Percentiles rank a stretch among this genome's conserved stretches.
phyloP scores from a whole-genome alignment of 441 rosid species.

The Erodium chrysanthum region DNA sequence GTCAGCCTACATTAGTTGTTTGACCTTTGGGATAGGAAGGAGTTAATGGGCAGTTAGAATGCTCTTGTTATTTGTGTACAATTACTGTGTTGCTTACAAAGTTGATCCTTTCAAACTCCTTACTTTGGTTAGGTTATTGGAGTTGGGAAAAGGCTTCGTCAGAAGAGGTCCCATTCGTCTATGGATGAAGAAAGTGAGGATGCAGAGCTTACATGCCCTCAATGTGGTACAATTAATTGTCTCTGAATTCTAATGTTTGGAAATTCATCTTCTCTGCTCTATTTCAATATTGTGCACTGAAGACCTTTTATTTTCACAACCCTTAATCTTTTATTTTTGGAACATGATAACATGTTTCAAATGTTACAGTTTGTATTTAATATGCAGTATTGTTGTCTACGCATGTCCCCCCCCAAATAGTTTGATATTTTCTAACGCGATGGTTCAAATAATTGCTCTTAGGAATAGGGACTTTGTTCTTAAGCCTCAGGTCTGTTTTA shows the following conservation, averaged over 20 bases:
- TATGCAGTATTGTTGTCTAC: no score
- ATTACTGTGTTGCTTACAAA: constrained; percentile 12
- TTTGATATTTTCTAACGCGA: neutral
- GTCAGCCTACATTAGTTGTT: neutral
- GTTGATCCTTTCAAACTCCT: neutral
- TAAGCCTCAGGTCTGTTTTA: neutral
- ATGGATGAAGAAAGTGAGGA: constrained; percentile 36
- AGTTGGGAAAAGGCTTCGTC: constrained; percentile 31
- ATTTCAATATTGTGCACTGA: neutral
- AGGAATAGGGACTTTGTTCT: neutral
- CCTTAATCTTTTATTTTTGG: neutral
- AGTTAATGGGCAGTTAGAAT: neutral
- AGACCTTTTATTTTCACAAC: neutral
- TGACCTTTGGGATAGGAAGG: neutral
- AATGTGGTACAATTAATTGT: constrained; percentile 53
- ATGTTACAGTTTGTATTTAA: neutral
- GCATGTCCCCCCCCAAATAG: neutral
- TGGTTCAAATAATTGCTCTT: neutral
- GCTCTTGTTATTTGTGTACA: neutral
- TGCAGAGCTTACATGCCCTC: constrained; percentile 51
- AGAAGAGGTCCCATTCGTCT: constrained; percentile 32
- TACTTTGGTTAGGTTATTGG: constrained; percentile 35
- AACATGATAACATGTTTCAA: no score
- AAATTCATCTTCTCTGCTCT: neutral
- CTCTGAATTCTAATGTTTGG: neutral